Percentiles rank a stretch among this genome's conserved stretches.
These are phyloP conservation scores for Quercus lobata DNA, from an alignment of 331 rosid species.

Conservation along the genomic window DNA sequence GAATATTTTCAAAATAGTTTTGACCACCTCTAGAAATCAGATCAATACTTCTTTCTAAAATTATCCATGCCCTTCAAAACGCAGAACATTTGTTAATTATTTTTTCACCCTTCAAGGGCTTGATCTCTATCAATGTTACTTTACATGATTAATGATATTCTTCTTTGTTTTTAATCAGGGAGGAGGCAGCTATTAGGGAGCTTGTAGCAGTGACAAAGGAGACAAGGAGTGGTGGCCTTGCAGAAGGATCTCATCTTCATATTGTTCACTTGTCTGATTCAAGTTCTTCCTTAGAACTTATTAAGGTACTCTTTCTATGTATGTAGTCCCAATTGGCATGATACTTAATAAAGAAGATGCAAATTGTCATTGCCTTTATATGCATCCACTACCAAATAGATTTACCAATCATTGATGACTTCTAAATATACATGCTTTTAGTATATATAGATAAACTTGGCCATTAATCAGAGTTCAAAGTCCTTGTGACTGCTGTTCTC, in stretches of 20 bases:
- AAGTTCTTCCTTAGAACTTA: slow-evolving; percentile 70
- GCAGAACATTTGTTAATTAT: neutral
- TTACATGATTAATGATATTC: neutral
- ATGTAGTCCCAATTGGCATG: neutral
- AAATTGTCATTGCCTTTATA: neutral
- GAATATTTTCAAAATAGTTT: neutral
- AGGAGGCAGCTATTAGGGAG: slow-evolving; percentile 78
- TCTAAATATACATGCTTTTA: too few species aligned
- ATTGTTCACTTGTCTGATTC: slow-evolving; percentile 95
- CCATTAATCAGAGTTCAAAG: neutral
- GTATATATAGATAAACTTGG: too few species aligned
- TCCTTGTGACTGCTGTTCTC: neutral
- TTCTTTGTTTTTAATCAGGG: slow-evolving; percentile 52
- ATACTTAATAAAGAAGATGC: neutral
- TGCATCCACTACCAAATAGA: neutral
- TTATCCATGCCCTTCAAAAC: neutral
- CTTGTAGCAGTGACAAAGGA: slow-evolving; percentile 67
- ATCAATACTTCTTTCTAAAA: neutral
- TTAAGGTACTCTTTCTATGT: slow-evolving; percentile 50
- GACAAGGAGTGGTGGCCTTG: slow-evolving; percentile 64
- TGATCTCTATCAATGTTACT: neutral
- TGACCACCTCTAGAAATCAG: neutral
- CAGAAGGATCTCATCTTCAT: slow-evolving; percentile 95
- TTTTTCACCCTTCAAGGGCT: neutral
- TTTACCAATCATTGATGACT: neutral